Base-by-base conservation (phyloP, 306 rosid species). In the Rubus parviflorus region DNA sequence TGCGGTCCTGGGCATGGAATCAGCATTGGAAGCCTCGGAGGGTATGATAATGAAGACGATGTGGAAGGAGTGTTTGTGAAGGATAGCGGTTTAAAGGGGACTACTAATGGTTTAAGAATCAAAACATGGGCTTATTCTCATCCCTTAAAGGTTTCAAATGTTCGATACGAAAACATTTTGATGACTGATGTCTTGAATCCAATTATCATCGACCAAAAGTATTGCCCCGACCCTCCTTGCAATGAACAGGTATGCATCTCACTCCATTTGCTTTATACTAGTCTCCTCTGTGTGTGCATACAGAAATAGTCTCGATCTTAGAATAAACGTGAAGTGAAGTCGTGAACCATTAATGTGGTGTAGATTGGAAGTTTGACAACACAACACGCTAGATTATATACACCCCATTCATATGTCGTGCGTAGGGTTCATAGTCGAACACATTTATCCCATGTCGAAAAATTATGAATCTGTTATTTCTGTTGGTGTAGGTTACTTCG, bases 1-100 rank as follows among this genome's bases (percentile, higher is more conserved):
- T 90, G 97, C 38, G 92, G 93, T 8, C 96, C 97, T 0, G 93
- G 97, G 42, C 96, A 92, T 54, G 89, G 97, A 10, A 88, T 92
- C 22, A 92, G 95, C 47, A 77, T 92, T 0, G 95, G 97, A 56
- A 90, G 97, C 76, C 83, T 92, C 0, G 96, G 97, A 0, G 77
- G 41, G 41, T 13, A 12, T 20, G 64, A 67, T 0, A 72, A 69
- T 0, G 92, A 88, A 76, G 17, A 70, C 6, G 89, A 81, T 56
- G 84, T 92, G 1, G 13, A 23, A 7, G 87, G 85, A 38, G 58
- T 90, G 0, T 42, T 37, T 46, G 89, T 90, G 22, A 80, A 43
- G 52, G 81, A 88, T 43, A 86, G 93, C 75, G 89, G 82, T 0
- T 80, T 90, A 13, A 19, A 2, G 6, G 81, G 79, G 4, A 87